Percentiles rank a stretch among this genome's conserved stretches.
Conservation (phyloP, 2,329 filamentous ascomycete genomes). For the Fusarium brevicatenulatum region DNA sequence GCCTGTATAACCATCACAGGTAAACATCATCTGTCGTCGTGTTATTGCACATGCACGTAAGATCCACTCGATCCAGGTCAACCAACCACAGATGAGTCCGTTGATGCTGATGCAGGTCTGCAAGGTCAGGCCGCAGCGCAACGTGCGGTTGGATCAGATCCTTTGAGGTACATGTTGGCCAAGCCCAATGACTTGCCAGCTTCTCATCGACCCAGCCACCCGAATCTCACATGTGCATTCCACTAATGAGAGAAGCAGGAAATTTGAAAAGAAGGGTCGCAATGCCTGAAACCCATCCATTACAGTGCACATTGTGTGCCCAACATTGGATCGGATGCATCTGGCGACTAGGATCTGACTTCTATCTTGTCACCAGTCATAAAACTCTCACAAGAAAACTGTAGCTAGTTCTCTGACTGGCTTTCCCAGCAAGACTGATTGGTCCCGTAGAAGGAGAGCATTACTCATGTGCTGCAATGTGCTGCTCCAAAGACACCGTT, state of each 20-base stretch:
- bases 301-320: slow-evolving; percentile 3
- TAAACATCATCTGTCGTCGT: slow-evolving; percentile 13
- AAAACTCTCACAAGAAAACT: not conserved
- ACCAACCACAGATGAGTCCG: slow-evolving; percentile 29
- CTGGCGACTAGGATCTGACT: slow-evolving; percentile 11
- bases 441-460: not conserved
- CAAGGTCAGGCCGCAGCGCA: slow-evolving; percentile 34
- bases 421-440: not conserved
- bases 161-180: slow-evolving; percentile 28
- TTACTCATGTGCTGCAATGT: slow-evolving; percentile 5
- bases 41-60: slow-evolving; percentile 24
- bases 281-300: slow-evolving; percentile 21
- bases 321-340: slow-evolving; percentile 16
- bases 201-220: slow-evolving; percentile 26
- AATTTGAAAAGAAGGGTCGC: slow-evolving; percentile 11
- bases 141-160: slow-evolving; percentile 37
- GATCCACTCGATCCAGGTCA: slow-evolving; percentile 33
- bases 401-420: not conserved
- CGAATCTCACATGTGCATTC: slow-evolving; percentile 37
- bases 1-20: not conserved
- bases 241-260: slow-evolving; percentile 27
- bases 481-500: not conserved
- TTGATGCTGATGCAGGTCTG: slow-evolving; percentile 33
- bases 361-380: slow-evolving; percentile 4
- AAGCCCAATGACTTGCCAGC: slow-evolving; percentile 20